Base-by-base conservation (phyloP, 1,284 basidiomycete genomes). In the Boletus sp. region DNA sequence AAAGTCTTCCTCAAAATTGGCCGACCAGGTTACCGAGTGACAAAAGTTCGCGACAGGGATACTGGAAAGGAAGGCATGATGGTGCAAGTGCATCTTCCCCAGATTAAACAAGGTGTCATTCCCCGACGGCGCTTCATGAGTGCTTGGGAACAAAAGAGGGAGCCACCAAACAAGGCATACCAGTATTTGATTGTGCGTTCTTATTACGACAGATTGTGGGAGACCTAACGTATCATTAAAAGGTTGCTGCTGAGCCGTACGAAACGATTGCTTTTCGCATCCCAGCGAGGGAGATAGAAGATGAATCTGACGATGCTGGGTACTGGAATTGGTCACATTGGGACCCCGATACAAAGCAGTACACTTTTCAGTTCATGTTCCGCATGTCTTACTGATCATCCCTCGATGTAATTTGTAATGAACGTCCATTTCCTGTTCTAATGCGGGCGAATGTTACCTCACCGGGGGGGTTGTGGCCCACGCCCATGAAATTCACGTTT, bases 181-280 rank as follows among this genome's bases (percentile, higher is more conserved):
- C 96, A 99, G 67, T 99, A 99, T 69, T 80, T 98, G 57, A 91
- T 99, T 51, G 94, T 94, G 60, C 62, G 91, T 81, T 13, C n/a
- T 41, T 36, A 6, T 22, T 8, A 29, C 41, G 40, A 38, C 48
- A 49, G 20, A 14, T 23, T 45, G 33, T 27, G 13, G 23, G 39
- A 39, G 38, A 46, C 3, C 33, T 61, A 45, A 56, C 49, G 14
- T 35, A 35, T 44, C 29, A 45, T 39, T 46, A 34, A 23, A 58
- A 96, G 92, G 90, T 99, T 48, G 96, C 95, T 14, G 94, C 96
- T 16, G 96, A 99, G 63, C 95, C 96, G 6, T 99, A 99, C 66
- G 95, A 99, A 71, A 98, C 94, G 3, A 95, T 99, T 57, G 91
- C 94, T 8, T 99, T 99, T 76, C 91, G 95, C 25, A 91, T 99